A percentile compares a stretch with the other conserved stretches of the same genome.
Evolutionary conservation across 257 asterid species (phyloP).

Genomic region (Nicotiana attenuata): DNA sequence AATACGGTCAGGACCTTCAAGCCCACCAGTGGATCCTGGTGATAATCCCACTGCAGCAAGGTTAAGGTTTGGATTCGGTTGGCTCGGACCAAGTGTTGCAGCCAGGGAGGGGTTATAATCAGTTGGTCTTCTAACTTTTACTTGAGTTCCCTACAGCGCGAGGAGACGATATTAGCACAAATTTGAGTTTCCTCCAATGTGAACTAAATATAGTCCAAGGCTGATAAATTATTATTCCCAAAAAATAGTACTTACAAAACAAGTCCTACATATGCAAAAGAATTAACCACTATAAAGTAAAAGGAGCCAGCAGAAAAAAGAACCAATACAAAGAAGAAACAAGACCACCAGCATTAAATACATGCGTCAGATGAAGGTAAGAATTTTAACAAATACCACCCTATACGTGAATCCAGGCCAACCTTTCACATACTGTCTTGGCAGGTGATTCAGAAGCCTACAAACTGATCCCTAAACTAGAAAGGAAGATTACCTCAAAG

Average conservation of each 20-base stretch:
- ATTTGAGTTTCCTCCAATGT: neutral
- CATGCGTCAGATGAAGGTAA: neutral
- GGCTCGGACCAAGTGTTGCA: conserved; percentile 98
- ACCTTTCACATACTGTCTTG: neutral
- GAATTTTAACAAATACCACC: neutral
- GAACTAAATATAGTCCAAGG: neutral
- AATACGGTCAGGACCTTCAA: conserved; percentile 95
- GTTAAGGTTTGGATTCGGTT: conserved; percentile 80
- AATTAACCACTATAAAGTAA: neutral
- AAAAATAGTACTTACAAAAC: neutral
- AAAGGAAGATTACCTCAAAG: conserved; percentile 43
- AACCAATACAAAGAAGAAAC: neutral
- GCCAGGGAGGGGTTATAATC: conserved; percentile 96
- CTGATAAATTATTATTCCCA: neutral
- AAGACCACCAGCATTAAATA: neutral
- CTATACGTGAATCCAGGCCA: neutral
- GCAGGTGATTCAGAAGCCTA: neutral
- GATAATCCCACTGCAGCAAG: conserved; percentile 91
- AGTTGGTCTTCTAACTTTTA: conserved; percentile 96
- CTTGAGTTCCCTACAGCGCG: conserved; percentile 78
- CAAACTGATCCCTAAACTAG: neutral
- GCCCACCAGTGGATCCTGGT: conserved; percentile 91
- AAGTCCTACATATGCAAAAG: neutral
- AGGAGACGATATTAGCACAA: neutral
- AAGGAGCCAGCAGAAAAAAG: neutral